These are phyloP conservation scores for Leccinellum albellum DNA, from an alignment of 768 basidiomycete genomes.

Conservation along the genomic window DNA sequence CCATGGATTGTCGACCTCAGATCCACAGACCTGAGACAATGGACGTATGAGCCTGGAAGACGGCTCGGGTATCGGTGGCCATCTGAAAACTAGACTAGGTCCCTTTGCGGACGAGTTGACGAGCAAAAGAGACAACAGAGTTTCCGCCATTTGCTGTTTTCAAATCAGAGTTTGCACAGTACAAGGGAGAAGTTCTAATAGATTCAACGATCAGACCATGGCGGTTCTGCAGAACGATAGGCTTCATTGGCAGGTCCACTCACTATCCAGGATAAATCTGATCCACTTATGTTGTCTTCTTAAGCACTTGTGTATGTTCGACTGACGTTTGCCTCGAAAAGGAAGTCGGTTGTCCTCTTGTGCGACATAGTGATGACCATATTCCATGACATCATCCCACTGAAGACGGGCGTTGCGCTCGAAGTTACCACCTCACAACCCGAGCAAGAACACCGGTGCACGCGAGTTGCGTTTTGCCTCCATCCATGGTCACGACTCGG, in stretches of 20 bases:
- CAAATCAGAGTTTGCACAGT: background rate
- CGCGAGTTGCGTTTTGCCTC: slow-evolving; percentile 62
- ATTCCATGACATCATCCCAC: slow-evolving; percentile 4
- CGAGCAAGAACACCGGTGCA: slow-evolving; percentile 11
- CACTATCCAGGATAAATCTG: background rate
- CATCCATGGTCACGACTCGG: slow-evolving; percentile 90
- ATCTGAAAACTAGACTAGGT: slow-evolving; percentile 74
- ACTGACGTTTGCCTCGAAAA: slow-evolving; percentile 4
- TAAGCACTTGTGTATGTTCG: too few relatives aligned
- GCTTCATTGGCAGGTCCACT: too few relatives aligned
- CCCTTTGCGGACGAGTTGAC: slow-evolving; percentile 84
- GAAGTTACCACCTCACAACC: slow-evolving; percentile 38
- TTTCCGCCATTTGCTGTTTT: slow-evolving; percentile 46
- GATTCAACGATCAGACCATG: too few relatives aligned
- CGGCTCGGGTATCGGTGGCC: slow-evolving; percentile 70
- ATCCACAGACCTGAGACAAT: slow-evolving; percentile 44
- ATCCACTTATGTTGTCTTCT: background rate
- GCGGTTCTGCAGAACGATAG: background rate
- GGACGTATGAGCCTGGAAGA: slow-evolving; percentile 72
- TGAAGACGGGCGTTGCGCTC: slow-evolving; percentile 42
- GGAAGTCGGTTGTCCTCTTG: slow-evolving; percentile 1
- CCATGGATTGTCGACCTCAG: slow-evolving; percentile 71
- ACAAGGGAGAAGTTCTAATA: too few relatives aligned
- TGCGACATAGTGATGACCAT: background rate
- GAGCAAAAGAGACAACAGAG: slow-evolving; percentile 75